Base-by-base conservation (phyloP, 176 grass and related monocot species). In the Cymbopogon citratus region DNA sequence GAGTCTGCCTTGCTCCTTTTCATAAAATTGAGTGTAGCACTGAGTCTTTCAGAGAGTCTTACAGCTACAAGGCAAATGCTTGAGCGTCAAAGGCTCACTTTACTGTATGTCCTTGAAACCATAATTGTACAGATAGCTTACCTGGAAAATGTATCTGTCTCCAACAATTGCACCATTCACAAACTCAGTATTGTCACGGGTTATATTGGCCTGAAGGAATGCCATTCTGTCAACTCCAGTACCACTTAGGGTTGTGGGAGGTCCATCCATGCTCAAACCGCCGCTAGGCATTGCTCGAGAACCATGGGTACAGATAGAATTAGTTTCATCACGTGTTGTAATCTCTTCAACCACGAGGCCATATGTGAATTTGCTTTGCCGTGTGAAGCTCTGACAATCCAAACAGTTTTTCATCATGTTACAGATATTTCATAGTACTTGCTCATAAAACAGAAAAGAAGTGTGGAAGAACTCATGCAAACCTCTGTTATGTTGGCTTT, bases 401-500 rank as follows among this genome's bases (percentile, higher is more conserved):
- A 90, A 70, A 46, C 41, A 15, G 13, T 33, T 40, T 78, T 65
- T 77, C 29, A 40, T 80, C 73, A 81, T 76, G 63, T 80, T 85
- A 88, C 5, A 70, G 12, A 51, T 29, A 39, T 80, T 79, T 78
- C 34, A 82, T 25, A 81, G 2, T 29, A 29, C 9, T n/a, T 19
- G n/a, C 31, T 27, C 11, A 75, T 63, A 49, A 41, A 70, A 63
- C 29, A 34, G 69, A 68, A 69, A 77, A 25, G 7, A 11, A 11
- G 65, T 5, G 83, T 25, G 40, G 40, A 9, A 59, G 15, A 49
- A 74, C 38, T 69, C 78, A 21, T 16, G 23, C 65, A 79, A 83
- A 93, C 93, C 92, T 99, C 92, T 19, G 93, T 93, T 80, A 95
- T 95, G 83, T 99, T 99, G 65, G 96, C 93, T 99, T 99, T 99